Conservation (phyloP, 305 asterid species). For the Withania somnifera region DNA sequence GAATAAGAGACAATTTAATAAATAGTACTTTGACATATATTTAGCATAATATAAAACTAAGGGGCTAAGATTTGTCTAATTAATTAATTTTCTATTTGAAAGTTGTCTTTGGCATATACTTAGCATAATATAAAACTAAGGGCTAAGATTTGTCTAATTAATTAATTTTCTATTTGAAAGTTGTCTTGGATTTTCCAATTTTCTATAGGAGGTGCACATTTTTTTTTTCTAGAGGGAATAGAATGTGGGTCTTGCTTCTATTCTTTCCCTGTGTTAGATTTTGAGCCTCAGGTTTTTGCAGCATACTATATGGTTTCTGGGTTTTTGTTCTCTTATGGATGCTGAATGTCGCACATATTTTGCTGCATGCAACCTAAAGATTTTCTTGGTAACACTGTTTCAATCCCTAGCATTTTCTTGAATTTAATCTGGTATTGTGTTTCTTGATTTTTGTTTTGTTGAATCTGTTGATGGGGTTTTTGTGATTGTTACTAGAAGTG, state of each 20-base stretch:
- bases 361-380: constrained; percentile 3
- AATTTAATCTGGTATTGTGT: neutral
- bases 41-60: too few species aligned
- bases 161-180: neutral
- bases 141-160: neutral
- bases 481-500: neutral
- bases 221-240: neutral
- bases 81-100: neutral
- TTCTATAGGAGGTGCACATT: neutral
- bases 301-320: neutral
- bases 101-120: neutral
- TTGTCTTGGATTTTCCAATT: neutral
- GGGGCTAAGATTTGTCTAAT: neutral
- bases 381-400: constrained; percentile 1
- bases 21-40: neutral
- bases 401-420: constrained; percentile 4
- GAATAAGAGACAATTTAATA: neutral
- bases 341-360: neutral
- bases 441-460: neutral
- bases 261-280: neutral
- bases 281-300: constrained; percentile 7
- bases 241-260: constrained; percentile 7
- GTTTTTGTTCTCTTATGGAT: neutral
- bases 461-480: constrained; percentile 4
- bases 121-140: neutral